A percentile compares a stretch with the other conserved stretches of the same genome.
These are phyloP conservation scores for Fusarium sp. DNA, from an alignment of 2,329 filamentous ascomycete species.

Conservation along the genomic window DNA sequence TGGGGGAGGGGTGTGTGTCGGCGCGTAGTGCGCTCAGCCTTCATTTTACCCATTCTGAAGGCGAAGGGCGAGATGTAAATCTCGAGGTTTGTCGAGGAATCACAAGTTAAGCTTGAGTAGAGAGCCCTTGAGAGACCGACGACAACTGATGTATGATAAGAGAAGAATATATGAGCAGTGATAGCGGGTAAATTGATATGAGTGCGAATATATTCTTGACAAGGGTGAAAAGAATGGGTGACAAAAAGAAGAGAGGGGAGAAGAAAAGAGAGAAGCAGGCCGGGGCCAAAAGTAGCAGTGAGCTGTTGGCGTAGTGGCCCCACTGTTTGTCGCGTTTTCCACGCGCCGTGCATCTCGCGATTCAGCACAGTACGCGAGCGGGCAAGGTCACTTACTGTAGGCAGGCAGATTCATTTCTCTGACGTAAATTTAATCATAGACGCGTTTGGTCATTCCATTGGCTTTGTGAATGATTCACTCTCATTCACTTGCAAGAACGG, in stretches of 20 bases:
- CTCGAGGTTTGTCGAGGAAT: not conserved
- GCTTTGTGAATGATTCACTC: not conserved
- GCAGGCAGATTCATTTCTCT: not conserved
- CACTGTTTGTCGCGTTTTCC: not conserved
- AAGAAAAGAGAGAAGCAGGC: not conserved
- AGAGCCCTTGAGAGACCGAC: not conserved
- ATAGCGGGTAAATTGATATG: not conserved
- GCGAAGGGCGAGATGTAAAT: not conserved
- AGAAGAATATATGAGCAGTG: not conserved
- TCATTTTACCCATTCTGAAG: slow-evolving; percentile 16
- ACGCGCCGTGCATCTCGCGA: not conserved
- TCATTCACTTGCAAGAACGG: not conserved
- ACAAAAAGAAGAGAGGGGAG: slow-evolving; percentile 4
- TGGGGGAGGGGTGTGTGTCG: not conserved
- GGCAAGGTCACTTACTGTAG: not conserved
- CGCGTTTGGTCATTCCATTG: not conserved
- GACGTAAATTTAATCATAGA: not conserved
- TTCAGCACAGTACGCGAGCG: not conserved
- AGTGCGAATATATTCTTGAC: slow-evolving; percentile 14
- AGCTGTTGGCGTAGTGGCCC: not conserved
- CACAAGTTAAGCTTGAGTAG: slow-evolving; percentile 4
- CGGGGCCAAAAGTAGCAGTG: too few relatives aligned
- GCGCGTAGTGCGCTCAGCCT: not conserved
- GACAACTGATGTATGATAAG: slow-evolving; percentile 5
- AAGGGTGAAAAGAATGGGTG: not conserved